A percentile compares a stretch with the other conserved stretches of the same genome.
Conservation (phyloP, 768 basidiomycete genomes). For the Boletus edulis region DNA sequence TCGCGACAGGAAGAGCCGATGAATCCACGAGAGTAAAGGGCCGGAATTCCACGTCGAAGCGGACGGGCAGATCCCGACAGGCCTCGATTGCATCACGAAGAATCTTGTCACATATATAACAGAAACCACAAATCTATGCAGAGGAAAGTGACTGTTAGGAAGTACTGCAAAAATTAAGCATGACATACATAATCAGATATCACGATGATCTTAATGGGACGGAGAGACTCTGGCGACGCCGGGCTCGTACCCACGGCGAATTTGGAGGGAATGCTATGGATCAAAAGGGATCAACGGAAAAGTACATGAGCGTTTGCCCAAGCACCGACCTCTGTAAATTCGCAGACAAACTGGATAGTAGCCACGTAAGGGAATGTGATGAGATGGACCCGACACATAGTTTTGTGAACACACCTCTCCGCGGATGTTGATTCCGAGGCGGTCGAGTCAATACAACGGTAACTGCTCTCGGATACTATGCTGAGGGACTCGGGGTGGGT, state of each 20-base stretch:
- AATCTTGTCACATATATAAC: slow-evolving; percentile 36
- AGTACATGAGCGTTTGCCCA: neutral
- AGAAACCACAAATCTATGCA: slow-evolving; percentile 33
- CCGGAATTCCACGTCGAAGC: slow-evolving; percentile 32
- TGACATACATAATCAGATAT: slow-evolving; percentile 31
- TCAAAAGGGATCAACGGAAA: neutral
- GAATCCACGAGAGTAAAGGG: slow-evolving; percentile 26
- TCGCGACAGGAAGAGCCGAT: neutral
- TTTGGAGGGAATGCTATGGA: slow-evolving; percentile 19
- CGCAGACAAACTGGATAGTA: slow-evolving; percentile 5
- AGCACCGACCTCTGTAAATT: slow-evolving; percentile 18
- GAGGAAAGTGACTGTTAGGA: neutral
- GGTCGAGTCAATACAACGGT: slow-evolving; percentile 16
- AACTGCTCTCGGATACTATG: slow-evolving; percentile 23
- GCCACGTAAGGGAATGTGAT: neutral
- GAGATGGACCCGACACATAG: neutral
- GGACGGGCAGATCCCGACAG: slow-evolving; percentile 28
- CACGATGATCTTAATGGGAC: slow-evolving; percentile 31
- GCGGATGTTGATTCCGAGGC: neutral
- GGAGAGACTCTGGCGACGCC: slow-evolving; percentile 12
- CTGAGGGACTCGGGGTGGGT: slow-evolving; percentile 12
- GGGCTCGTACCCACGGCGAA: neutral
- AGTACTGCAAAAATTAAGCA: neutral
- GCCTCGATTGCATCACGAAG: slow-evolving; percentile 33
- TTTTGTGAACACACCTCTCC: slow-evolving; percentile 9